Base-by-base conservation (phyloP, 805 yeast species). In the Metschnikowia colocasiae region DNA sequence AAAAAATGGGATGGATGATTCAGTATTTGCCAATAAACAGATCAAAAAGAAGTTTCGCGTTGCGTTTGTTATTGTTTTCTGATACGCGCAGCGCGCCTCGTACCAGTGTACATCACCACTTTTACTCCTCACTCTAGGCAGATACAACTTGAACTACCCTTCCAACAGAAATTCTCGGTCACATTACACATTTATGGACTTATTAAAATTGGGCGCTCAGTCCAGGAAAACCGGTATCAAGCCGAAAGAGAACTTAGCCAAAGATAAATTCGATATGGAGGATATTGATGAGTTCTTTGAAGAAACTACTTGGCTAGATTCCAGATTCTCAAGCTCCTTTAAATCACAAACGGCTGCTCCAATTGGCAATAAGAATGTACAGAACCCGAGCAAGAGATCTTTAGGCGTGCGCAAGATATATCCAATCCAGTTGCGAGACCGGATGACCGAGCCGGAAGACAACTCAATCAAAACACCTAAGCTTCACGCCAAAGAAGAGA, bases 151-250 rank as follows among this genome's bases (percentile, higher is more conserved):
- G 8, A 9, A 22, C 7, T 18, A 20, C n/a, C 6, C 18, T 36
- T 16, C 19, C 19, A 23, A 33, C 34, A 27, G 29, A 31, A 13
- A 35, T 33, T 19, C 25, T 19, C 26, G 5, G 27, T n/a, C 12
- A 20, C 13, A 35, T 15, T 13, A 2, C 27, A n/a, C 7, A 20
- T 20, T 23, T 31, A 71, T 71, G 76, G 73, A 71, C 51, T 55
- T 68, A 47, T 55, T 72, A 39, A 74, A 69, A 56, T 69, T 73
- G n/a, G 90, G 90, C 1, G 66, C 73, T 30, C 73, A 71, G 57
- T 79, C 89, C 34, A 73, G 91, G n/a, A 82, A 80, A 58, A 82
- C 87, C 0, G 89, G 89, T 6, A 63, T 82, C 15, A 64, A 65
- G 44, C 78, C 78, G 7, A 74, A 68, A 38, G 64, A 65, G 20